Conservation (phyloP, 2,329 filamentous ascomycete species). For the Aureobasidium zeae region DNA sequence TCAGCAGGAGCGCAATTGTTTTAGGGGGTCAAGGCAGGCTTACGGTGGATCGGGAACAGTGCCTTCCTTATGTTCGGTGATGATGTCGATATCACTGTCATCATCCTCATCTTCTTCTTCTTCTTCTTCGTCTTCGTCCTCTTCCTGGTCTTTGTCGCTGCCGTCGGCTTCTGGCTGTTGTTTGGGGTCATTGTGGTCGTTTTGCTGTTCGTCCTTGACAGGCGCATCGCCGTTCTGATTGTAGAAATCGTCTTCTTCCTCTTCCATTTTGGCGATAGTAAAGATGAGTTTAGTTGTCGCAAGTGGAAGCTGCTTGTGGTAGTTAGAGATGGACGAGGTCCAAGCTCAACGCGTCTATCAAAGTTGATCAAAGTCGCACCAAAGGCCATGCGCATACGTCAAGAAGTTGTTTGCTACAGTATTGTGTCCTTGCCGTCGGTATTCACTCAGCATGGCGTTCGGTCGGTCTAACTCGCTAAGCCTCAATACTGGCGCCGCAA, state of each 20-base stretch:
- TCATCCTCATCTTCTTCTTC: conserved; percentile 33
- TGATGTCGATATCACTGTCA: conserved; percentile 41
- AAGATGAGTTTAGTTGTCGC: neutral
- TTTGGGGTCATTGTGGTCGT: conserved; percentile 25
- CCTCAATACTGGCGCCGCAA: conserved; percentile 44
- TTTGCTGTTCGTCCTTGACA: conserved; percentile 18
- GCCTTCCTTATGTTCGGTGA: conserved; percentile 39
- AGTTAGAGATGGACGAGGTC: neutral
- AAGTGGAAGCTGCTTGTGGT: neutral
- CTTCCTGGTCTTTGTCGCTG: conserved; percentile 39
- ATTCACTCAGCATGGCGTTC: conserved; percentile 30
- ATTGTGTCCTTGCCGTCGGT: neutral
- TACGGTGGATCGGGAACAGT: conserved; percentile 31
- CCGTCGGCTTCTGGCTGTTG: conserved; percentile 35
- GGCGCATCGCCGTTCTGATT: conserved; percentile 20
- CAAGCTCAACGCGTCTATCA: conserved; percentile 1
- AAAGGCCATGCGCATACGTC: no score
- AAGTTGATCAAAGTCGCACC: neutral
- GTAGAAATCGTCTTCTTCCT: conserved; percentile 46
- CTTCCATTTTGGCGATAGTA: conserved; percentile 33
- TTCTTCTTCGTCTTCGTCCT: conserved; percentile 34
- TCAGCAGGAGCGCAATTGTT: neutral
- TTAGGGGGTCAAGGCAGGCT: neutral
- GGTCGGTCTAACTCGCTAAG: conserved; percentile 43
- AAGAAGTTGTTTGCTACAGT: conserved; percentile 5